Evolutionary conservation across 495 filamentous ascomycete species (phyloP), one percentile per base, ranked within the genome.

Genomic region (Polyplosphaeria fusca): DNA sequence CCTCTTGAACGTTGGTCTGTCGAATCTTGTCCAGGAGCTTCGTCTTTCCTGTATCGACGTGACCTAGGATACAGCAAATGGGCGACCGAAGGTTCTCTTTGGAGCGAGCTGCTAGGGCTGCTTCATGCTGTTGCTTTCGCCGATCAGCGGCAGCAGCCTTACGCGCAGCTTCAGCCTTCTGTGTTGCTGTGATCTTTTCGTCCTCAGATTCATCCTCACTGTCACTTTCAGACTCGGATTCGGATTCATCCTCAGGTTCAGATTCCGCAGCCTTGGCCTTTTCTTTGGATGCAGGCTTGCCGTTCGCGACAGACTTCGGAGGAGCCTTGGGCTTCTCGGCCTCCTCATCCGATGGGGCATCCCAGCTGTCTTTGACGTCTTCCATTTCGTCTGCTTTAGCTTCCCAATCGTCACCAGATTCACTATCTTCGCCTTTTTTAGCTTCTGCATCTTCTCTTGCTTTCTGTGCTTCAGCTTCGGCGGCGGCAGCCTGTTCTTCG

Each of bases 21-120:
- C 94, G 87, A 68, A 99, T 92, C 77, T 97, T 97, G 78, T 99
- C 94, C 48, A 99, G 79, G 53, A 99, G 76, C 76, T 99, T 99
- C 18, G 94, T 99, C 79, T 99, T 99, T 67, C 94, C 94, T 35
- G 94, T 99, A 83, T 99, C 94, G 79, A 99, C 94, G 80, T 99
- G 94, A 57, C 94, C 94, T 44, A 99, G 82, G 80, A 99, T 97
- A 86, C 92, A 96, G 77, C 94, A 99, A 71, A 99, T 99, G 30
- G 93, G 93, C 46, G 92, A 96, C 28, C 94, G 88, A 24, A 99
- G 86, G 71, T 99, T 83, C 67, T 97, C 89, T 74, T 88, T 89
- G 0, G 91, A 96, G 48, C 91, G 81, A 52, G 92, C 93, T 32
- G 90, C 91, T 68, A 96, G 67, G 22, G 93, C 93, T 49, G 91